Evolutionary conservation across 1,284 basidiomycete species (phyloP), one percentile per base, ranked within the genome.

Genomic region (Tylopilus sp.): DNA sequence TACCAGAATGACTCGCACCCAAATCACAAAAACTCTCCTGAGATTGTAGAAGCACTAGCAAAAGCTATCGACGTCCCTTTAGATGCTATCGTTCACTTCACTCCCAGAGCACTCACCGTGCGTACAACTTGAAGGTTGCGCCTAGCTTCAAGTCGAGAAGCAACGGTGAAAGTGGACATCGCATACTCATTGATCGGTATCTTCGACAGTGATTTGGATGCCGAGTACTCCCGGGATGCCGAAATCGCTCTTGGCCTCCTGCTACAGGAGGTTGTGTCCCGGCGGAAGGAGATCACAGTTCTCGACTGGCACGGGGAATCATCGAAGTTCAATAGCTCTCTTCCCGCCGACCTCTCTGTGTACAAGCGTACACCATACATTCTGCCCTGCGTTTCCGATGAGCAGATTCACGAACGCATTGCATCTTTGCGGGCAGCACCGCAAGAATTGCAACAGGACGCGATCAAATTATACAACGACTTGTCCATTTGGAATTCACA

Each of bases 221-320:
- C 24, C n/a, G 47, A 49, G n/a, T n/a, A 24, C 22, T n/a, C n/a
- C 10, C 47, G 47, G n/a, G 61, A 73, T 6, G 33, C 38, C 6
- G 51, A 65, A 1, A 16, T 29, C 19, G 71, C 70, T 1, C 69
- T 71, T 6, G 71, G 71, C 3, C 59, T 55, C 1, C 63, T 71
- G n/a, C 26, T 71, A 53, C 67, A 71, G 12, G 69, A 69, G 36
- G 54, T 57, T 3, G 52, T 73, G 18, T 38, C 58, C 22, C 62
- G 66, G 3, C 51, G 55, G 22, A 36, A 41, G 22, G 70, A 61
- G 4, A 44, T 44, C 6, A 60, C 63, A 3, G 69, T 71, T 6
- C 59, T 71, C 9, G 70, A 72, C 58, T 74, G 72, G 70, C 2
- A 53, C 6, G 70, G 72, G 47, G 26, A 53, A 6, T 19, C 72